Evolutionary conservation across 768 basidiomycete species (phyloP).

Genomic region (Gymnopilus junonius): DNA sequence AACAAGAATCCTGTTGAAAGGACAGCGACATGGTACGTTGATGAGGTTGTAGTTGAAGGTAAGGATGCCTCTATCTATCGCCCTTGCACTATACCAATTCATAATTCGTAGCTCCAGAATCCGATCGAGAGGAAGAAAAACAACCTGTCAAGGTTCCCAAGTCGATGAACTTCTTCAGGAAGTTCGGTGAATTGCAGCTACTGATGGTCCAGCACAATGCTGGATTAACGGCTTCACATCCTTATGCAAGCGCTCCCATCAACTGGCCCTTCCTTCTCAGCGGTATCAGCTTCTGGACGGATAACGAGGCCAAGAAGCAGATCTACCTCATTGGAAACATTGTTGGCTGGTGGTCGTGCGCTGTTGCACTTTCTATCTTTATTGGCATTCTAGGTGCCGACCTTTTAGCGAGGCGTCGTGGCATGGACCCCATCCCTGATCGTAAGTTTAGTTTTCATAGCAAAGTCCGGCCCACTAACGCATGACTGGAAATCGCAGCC

Average conservation of each 20-base stretch:
- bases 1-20: slow-evolving; percentile 90
- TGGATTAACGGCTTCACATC: slow-evolving; percentile 96
- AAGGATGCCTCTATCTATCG: not conserved
- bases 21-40: slow-evolving; percentile 86
- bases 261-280: slow-evolving; percentile 98
- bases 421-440: slow-evolving; percentile 83
- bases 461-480: not conserved
- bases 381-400: slow-evolving; percentile 92
- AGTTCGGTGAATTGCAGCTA: slow-evolving; percentile 91
- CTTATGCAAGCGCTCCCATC: slow-evolving; percentile 94
- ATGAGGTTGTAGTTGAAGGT: slow-evolving; percentile 72
- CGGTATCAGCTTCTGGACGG: slow-evolving; percentile 99
- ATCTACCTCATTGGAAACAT: slow-evolving; percentile 97
- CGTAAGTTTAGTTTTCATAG: slow-evolving; percentile 53
- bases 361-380: slow-evolving; percentile 84
- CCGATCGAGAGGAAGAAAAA: slow-evolving; percentile 52
- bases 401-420: slow-evolving; percentile 83
- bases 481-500: slow-evolving; percentile 47
- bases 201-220: slow-evolving; percentile 99
- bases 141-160: slow-evolving; percentile 70
- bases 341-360: slow-evolving; percentile 93
- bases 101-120: slow-evolving; percentile 48
- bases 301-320: slow-evolving; percentile 82
- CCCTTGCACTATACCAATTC: slow-evolving; percentile 9
- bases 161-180: slow-evolving; percentile 89